Conservation (phyloP, 2,329 filamentous ascomycete genomes). For the Fusarium piperis region DNA sequence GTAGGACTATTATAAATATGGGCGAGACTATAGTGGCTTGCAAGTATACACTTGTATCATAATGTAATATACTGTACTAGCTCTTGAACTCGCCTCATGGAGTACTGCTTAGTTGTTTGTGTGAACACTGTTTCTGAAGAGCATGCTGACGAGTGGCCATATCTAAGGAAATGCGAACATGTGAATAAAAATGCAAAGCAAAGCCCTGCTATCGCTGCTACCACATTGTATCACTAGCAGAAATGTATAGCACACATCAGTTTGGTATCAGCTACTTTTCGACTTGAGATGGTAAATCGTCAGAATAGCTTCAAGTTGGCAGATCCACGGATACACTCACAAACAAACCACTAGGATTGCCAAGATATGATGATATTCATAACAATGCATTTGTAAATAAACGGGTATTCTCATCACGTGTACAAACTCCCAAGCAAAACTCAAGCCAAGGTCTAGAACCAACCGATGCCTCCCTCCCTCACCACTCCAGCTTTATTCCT, state of each 20-base stretch:
- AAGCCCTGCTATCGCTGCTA: not conserved
- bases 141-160: not conserved
- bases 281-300: not conserved
- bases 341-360: not conserved
- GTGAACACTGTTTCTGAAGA: not conserved
- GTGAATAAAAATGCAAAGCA: not conserved
- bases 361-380: slow-evolving; percentile 3
- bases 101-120: not conserved
- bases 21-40: not conserved
- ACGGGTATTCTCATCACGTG: slow-evolving; percentile 30
- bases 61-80: not conserved
- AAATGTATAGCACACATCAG: not conserved
- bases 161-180: not conserved
- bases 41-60: not conserved
- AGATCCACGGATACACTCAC: not conserved
- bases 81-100: not conserved
- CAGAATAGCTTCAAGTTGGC: not conserved
- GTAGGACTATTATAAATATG: slow-evolving; percentile 16
- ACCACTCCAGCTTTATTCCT: not conserved
- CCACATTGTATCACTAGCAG: not conserved
- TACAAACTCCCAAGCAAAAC: slow-evolving; percentile 8
- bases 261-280: no score
- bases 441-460: slow-evolving; percentile 1
- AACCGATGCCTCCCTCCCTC: slow-evolving; percentile 7
- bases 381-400: not conserved